These are phyloP conservation scores for Cladobotryum protrusum DNA, from an alignment of 2,329 filamentous ascomycete genomes.

Conservation along the genomic window DNA sequence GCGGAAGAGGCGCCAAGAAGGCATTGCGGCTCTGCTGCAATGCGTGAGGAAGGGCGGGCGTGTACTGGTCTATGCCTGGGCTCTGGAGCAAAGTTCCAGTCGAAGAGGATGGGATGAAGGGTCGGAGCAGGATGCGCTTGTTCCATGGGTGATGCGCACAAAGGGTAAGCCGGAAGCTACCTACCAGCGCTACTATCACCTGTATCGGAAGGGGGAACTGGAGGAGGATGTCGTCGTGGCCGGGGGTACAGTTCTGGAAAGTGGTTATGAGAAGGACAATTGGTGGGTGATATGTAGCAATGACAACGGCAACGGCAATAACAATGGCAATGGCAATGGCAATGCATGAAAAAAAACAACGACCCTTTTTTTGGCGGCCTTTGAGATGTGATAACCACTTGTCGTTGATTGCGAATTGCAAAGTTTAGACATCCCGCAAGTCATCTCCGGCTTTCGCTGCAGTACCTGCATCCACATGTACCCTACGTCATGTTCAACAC, in stretches of 20 bases:
- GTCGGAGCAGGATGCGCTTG: conserved; percentile 83
- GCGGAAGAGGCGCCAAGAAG: conserved; percentile 61
- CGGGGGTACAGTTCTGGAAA: conserved; percentile 68
- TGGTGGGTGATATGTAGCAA: conserved; percentile 75
- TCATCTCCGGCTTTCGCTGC: too few species aligned
- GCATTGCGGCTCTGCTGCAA: conserved; percentile 63
- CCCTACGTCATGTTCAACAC: too few species aligned
- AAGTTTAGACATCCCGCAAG: too few species aligned
- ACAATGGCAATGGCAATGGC: neutral
- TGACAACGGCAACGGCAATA: neutral
- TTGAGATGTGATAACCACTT: neutral
- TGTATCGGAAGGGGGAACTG: conserved; percentile 81
- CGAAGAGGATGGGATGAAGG: conserved; percentile 83
- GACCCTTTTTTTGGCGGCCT: neutral
- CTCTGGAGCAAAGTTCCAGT: conserved; percentile 82
- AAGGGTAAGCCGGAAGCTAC: conserved; percentile 43
- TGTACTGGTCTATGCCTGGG: conserved; percentile 88
- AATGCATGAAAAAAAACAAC: neutral
- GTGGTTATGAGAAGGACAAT: conserved; percentile 94
- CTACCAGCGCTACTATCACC: conserved; percentile 89
- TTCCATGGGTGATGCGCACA: conserved; percentile 76
- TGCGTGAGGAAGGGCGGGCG: conserved; percentile 59
- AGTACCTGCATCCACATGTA: too few species aligned
- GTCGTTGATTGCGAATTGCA: neutral
- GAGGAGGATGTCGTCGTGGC: conserved; percentile 70